Conservation (phyloP, 2,329 filamentous ascomycete genomes). For the Alternaria sp. region DNA sequence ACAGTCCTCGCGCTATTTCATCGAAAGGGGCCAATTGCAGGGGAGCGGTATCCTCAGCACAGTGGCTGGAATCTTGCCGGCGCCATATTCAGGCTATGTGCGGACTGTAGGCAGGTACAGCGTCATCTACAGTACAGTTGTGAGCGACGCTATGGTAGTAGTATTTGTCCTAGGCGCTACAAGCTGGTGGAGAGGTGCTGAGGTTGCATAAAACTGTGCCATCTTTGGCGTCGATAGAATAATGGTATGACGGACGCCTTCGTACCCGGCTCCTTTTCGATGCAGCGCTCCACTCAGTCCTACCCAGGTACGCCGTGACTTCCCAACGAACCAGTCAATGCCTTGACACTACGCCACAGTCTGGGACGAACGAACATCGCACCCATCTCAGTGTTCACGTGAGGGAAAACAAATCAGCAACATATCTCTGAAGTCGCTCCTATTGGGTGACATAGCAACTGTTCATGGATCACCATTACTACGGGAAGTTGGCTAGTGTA, state of each 20-base stretch:
- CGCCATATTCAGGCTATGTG: conserved; percentile 69
- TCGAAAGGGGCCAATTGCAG: conserved; percentile 69
- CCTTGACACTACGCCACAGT: neutral
- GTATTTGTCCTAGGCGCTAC: conserved; percentile 76
- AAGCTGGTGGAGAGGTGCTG: conserved; percentile 58
- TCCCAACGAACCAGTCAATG: neutral
- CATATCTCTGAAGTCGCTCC: neutral
- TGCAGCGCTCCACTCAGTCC: conserved; percentile 5
- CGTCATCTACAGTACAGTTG: conserved; percentile 75
- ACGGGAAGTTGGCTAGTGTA: neutral
- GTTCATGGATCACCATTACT: neutral
- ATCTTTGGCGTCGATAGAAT: conserved; percentile 1
- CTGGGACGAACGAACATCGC: neutral
- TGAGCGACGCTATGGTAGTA: conserved; percentile 76
- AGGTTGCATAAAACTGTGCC: conserved; percentile 31
- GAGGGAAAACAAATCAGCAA: neutral
- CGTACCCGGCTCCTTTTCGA: conserved; percentile 3
- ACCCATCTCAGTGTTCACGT: conserved; percentile 5
- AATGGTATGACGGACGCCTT: too few species aligned
- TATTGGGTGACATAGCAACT: neutral
- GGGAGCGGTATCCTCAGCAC: conserved; percentile 71
- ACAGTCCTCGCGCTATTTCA: conserved; percentile 74
- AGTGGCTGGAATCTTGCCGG: conserved; percentile 71
- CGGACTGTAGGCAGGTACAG: conserved; percentile 70
- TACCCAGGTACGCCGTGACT: neutral